Percentiles rank a stretch among this genome's conserved stretches.
These are phyloP conservation scores for Ustilago crameri DNA, from an alignment of 1,284 basidiomycete species.

Conservation along the genomic window DNA sequence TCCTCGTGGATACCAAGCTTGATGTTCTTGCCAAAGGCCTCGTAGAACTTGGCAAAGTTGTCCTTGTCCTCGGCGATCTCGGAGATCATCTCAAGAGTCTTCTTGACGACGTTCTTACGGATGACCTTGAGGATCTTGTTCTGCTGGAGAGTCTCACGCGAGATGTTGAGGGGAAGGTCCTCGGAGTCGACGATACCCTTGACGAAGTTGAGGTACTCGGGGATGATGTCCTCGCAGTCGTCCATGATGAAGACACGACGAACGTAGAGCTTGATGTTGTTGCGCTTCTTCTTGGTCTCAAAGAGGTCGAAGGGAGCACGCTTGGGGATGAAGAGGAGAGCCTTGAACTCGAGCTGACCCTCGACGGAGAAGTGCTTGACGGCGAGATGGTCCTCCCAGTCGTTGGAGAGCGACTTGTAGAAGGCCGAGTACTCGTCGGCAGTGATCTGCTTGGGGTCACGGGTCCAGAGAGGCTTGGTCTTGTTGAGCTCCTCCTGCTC, in stretches of 20 bases:
- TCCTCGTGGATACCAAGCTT: conserved; percentile 98
- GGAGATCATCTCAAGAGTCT: conserved; percentile 91
- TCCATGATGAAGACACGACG: conserved; percentile 99
- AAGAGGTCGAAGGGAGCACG: conserved; percentile 93
- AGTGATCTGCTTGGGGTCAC: conserved; percentile 93
- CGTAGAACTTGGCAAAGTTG: conserved; percentile 96
- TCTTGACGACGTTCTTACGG: conserved; percentile 88
- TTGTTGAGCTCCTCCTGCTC: conserved; percentile 97
- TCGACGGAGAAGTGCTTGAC: conserved; percentile 99
- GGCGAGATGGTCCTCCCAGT: conserved; percentile 98
- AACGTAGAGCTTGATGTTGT: conserved; percentile 99
- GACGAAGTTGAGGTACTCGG: conserved; percentile 99
- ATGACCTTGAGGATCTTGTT: conserved; percentile 99
- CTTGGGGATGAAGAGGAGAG: conserved; percentile 90
- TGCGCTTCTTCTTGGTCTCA: conserved; percentile 99
- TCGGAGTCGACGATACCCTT: conserved; percentile 97
- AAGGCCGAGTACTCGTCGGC: conserved; percentile 93
- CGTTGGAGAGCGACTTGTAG: conserved; percentile 99
- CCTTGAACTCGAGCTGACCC: conserved; percentile 99
- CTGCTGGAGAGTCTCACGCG: conserved; percentile 99
- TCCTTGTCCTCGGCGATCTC: conserved; percentile 99
- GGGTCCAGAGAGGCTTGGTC: conserved; percentile 99
- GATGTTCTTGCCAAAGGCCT: conserved; percentile 75
- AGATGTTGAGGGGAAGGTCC: conserved; percentile 99
- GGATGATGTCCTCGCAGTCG: conserved; percentile 99